These are phyloP conservation scores for Phytophthora cryptogea DNA, from an alignment of 352 stramenopile genomes.

Conservation along the genomic window DNA sequence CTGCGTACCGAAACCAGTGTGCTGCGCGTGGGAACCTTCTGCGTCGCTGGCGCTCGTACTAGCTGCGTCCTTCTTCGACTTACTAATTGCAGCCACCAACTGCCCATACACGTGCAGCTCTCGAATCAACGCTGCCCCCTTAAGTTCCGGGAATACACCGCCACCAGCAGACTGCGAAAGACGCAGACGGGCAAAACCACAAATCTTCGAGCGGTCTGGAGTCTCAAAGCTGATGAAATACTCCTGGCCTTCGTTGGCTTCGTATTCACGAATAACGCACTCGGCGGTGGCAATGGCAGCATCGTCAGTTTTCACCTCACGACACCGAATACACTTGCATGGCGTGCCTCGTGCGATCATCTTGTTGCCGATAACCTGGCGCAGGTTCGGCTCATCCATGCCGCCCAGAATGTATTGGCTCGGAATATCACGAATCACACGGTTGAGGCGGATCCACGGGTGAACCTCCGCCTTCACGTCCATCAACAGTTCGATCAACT, in stretches of 20 bases:
- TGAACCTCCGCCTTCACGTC: constrained; percentile 91
- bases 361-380: constrained; percentile 87
- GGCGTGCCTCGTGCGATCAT: constrained; percentile 74
- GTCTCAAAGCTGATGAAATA: constrained; percentile 95
- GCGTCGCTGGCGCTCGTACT: constrained; percentile 23
- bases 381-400: constrained; percentile 92
- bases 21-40: constrained; percentile 71
- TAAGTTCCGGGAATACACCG: constrained; percentile 75
- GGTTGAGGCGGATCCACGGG: constrained; percentile 95
- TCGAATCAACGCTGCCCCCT: constrained; percentile 83
- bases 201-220: constrained; percentile 88
- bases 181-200: constrained; percentile 89
- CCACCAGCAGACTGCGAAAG: constrained; percentile 70
- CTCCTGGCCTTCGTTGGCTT: constrained; percentile 86
- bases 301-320: constrained; percentile 91
- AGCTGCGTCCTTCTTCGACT: constrained; percentile 39
- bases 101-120: constrained; percentile 93
- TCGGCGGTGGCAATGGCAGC: constrained; percentile 72
- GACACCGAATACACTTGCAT: constrained; percentile 92
- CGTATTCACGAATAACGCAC: constrained; percentile 80
- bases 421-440: constrained; percentile 93
- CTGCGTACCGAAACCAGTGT: constrained; percentile 89
- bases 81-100: constrained; percentile 60
- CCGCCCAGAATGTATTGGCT: constrained; percentile 94
- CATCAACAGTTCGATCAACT: constrained; percentile 90